A percentile compares a stretch with the other conserved stretches of the same genome.
Conservation (phyloP, 2,329 filamentous ascomycete species). For the Colletotrichum euphorbiae region DNA sequence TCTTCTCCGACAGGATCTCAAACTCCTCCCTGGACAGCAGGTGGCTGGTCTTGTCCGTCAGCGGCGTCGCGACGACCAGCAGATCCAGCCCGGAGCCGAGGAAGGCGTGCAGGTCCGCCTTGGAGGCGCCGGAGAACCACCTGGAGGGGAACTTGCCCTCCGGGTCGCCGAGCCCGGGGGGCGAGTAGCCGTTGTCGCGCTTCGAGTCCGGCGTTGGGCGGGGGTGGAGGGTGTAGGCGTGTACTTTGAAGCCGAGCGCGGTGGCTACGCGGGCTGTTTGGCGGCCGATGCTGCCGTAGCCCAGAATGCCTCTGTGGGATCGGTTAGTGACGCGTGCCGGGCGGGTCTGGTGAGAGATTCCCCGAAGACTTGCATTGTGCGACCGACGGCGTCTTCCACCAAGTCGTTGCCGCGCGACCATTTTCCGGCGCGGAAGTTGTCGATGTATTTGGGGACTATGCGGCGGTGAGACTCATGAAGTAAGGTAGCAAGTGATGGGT, state of each 20-base stretch:
- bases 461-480: neutral
- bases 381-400: constrained; percentile 58
- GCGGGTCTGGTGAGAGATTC: neutral
- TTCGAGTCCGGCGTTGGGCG: constrained; percentile 74
- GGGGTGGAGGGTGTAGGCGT: constrained; percentile 80
- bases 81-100: constrained; percentile 63
- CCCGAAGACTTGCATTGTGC: constrained; percentile 58
- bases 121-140: constrained; percentile 62
- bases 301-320: constrained; percentile 59
- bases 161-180: constrained; percentile 72
- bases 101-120: constrained; percentile 61
- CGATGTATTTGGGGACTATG: constrained; percentile 59
- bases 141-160: constrained; percentile 60
- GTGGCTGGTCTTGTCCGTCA: constrained; percentile 61
- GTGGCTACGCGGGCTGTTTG: constrained; percentile 67
- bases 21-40: constrained; percentile 65
- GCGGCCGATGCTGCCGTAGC: constrained; percentile 66
- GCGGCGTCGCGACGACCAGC: constrained; percentile 62
- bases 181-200: constrained; percentile 73
- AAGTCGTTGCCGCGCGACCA: constrained; percentile 54
- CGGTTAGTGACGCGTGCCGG: neutral
- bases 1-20: constrained; percentile 55
- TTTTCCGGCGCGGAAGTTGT: constrained; percentile 55
- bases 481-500: neutral
- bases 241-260: constrained; percentile 76